Conservation (phyloP, 2,329 filamentous ascomycete species). For the Colletotrichum liaoningense region DNA sequence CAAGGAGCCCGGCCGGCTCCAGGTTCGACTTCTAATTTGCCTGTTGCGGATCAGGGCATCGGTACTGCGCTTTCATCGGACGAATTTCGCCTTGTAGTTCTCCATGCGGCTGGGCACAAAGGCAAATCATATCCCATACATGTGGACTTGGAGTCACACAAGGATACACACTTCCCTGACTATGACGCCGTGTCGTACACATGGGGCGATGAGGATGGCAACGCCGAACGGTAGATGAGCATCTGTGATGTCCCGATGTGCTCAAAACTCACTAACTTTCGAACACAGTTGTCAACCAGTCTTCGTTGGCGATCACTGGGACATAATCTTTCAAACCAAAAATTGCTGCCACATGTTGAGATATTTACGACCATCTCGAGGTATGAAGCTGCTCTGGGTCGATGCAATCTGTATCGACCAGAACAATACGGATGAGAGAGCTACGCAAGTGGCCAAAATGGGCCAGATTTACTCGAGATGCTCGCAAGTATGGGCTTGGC, state of each 20-base stretch:
- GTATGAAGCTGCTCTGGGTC: conserved; percentile 38
- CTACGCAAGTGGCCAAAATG: conserved; percentile 40
- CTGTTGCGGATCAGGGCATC: too few relatives aligned
- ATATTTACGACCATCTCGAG: conserved; percentile 25
- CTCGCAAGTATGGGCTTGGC: too few relatives aligned
- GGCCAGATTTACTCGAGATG: conserved; percentile 39
- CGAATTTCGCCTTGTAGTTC: too few relatives aligned
- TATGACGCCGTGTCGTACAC: conserved; percentile 6
- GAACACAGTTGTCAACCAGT: background rate
- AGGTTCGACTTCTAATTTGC: too few relatives aligned
- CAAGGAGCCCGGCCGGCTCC: accelerated
- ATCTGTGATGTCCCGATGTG: accelerated
- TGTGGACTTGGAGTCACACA: background rate
- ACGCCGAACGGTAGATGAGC: background rate
- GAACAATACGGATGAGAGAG: conserved; percentile 35
- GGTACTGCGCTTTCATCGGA: too few relatives aligned
- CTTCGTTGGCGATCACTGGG: conserved; percentile 41
- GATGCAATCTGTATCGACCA: conserved; percentile 42
- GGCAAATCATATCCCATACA: too few relatives aligned
- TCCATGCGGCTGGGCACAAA: too few relatives aligned
- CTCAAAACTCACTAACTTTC: background rate
- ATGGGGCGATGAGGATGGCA: background rate
- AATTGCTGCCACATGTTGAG: conserved; percentile 43
- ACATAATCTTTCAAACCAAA: conserved; percentile 41
- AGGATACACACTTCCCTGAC: background rate